Evolutionary conservation across 2,329 filamentous ascomycete species (phyloP).

Genomic region (Didymella glomerata): DNA sequence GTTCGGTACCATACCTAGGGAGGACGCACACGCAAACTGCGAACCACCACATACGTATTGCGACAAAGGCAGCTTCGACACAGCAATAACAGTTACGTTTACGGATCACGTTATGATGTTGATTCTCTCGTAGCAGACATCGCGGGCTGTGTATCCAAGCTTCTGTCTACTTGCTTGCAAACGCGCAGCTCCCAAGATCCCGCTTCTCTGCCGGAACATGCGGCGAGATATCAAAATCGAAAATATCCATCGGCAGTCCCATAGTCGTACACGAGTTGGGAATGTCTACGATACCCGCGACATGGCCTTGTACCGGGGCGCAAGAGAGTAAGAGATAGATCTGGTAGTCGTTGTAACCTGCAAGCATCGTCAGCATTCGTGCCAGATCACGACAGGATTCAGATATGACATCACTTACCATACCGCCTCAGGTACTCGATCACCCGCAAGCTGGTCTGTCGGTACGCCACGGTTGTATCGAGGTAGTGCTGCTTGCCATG

Average conservation of each 20-base stretch:
- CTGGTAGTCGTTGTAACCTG: slow-evolving; percentile 73
- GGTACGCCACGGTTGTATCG: slow-evolving; percentile 85
- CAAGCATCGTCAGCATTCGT: neutral
- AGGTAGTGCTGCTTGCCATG: slow-evolving; percentile 88
- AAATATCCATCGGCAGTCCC: slow-evolving; percentile 90
- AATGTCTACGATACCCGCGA: slow-evolving; percentile 87
- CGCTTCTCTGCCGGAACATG: slow-evolving; percentile 66
- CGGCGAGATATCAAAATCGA: slow-evolving; percentile 89
- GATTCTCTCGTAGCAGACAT: neutral
- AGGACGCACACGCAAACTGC: too few relatives aligned
- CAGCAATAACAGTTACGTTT: too few relatives aligned
- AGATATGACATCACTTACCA: slow-evolving; percentile 54
- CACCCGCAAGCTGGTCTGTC: slow-evolving; percentile 78
- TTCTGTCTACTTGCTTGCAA: slow-evolving; percentile 52
- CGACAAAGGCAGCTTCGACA: too few relatives aligned
- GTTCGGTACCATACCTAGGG: too few relatives aligned
- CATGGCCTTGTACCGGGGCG: slow-evolving; percentile 85
- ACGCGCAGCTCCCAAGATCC: slow-evolving; percentile 77
- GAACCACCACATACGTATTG: too few relatives aligned
- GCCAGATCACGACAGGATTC: neutral
- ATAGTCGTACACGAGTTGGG: slow-evolving; percentile 91
- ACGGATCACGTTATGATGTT: too few relatives aligned
- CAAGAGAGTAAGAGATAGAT: slow-evolving; percentile 86
- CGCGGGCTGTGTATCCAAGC: neutral
- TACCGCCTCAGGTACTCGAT: slow-evolving; percentile 83